These are phyloP conservation scores for Iris pallida DNA, from an alignment of 116 monocot species.

Conservation along the genomic window DNA sequence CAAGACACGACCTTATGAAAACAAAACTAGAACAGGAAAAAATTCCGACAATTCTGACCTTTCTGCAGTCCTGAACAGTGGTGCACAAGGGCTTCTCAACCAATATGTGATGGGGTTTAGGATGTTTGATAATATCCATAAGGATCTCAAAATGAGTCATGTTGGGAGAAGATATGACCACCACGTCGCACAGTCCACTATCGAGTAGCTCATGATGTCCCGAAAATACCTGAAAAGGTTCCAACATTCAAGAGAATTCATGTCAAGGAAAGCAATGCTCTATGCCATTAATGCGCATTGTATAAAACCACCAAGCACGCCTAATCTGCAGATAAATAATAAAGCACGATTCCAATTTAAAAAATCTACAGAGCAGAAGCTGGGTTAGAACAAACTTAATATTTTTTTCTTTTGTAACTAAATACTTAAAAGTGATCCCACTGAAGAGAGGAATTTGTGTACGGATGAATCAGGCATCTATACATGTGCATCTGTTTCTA, in stretches of 20 bases:
- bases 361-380: too few relatives aligned
- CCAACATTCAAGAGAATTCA: too few relatives aligned
- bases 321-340: not conserved
- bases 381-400: too few relatives aligned
- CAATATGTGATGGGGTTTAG: slow-evolving; percentile 64
- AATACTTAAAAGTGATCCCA: too few relatives aligned
- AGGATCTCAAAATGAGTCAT: slow-evolving; percentile 90
- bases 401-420: too few relatives aligned
- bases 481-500: too few relatives aligned
- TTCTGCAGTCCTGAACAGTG: slow-evolving; percentile 58
- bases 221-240: slow-evolving; percentile 38
- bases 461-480: too few relatives aligned
- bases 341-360: not conserved
- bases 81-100: slow-evolving; percentile 92
- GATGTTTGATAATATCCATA: slow-evolving; percentile 66
- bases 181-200: slow-evolving; percentile 74
- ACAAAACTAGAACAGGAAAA: not conserved
- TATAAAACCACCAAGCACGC: not conserved
- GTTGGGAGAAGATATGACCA: slow-evolving; percentile 90
- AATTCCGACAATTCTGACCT: slow-evolving; percentile 25
- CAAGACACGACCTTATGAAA: not conserved
- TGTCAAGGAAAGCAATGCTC: not conserved
- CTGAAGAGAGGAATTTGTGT: too few relatives aligned
- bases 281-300: not conserved
- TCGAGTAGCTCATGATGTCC: slow-evolving; percentile 66